These are phyloP conservation scores for Choanephora cucurbitarum DNA, from an alignment of 371 early-diverging fungal species.

Conservation along the genomic window DNA sequence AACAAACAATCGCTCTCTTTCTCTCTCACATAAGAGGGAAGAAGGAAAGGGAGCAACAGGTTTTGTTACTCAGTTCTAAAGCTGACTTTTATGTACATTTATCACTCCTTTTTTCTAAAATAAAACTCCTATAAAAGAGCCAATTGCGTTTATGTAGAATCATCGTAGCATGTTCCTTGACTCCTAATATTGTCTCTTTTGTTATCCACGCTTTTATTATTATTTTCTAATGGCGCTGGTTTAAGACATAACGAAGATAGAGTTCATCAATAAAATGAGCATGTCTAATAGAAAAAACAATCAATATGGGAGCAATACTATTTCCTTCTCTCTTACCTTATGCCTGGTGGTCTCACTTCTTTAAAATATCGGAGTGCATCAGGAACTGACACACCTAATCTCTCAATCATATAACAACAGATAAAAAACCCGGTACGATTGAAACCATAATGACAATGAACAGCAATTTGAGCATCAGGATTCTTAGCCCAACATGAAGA, in stretches of 20 bases:
- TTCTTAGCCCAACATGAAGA: conserved; percentile 56
- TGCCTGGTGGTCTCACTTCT: conserved; percentile 67
- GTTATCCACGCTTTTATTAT: neutral
- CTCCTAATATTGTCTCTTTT: neutral
- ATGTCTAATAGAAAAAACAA: conserved; percentile 40
- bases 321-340: conserved; percentile 44
- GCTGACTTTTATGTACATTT: neutral
- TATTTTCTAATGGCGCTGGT: conserved; percentile 21
- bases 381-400: conserved; percentile 54
- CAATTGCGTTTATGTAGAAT: neutral
- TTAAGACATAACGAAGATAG: conserved; percentile 59
- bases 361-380: conserved; percentile 65
- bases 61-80: neutral
- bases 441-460: conserved; percentile 79
- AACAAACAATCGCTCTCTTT: neutral
- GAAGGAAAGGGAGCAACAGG: neutral
- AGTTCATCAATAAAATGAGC: conserved; percentile 68
- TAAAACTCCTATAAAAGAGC: neutral
- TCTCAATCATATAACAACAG: conserved; percentile 69
- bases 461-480: conserved; percentile 68
- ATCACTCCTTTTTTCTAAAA: neutral
- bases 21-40: neutral
- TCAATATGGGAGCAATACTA: neutral
- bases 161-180: neutral
- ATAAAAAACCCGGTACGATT: conserved; percentile 75